A percentile compares a stretch with the other conserved stretches of the same genome.
phyloP scores from a whole-genome alignment of 176 grass and related monocot species.

The Oryza officinalis region DNA sequence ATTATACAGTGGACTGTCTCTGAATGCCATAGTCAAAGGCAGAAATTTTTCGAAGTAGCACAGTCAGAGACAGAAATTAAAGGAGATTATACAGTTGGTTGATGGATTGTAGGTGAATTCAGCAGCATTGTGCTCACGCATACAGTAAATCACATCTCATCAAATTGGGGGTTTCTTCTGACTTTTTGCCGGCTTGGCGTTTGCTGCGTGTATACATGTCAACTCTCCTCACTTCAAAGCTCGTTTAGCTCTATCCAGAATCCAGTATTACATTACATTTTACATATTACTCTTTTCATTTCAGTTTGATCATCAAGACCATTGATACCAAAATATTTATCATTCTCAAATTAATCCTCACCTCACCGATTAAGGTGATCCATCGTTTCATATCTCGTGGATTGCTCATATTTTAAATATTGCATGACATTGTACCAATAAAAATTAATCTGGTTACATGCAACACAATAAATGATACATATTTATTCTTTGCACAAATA shows the following conservation, averaged over 20 bases:
- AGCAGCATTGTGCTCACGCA: background rate
- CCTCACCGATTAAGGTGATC: too few species aligned
- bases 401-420: too few species aligned
- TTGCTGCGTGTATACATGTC: background rate
- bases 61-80: too few species aligned
- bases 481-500: too few species aligned
- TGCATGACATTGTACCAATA: too few species aligned
- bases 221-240: background rate
- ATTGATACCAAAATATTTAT: too few species aligned
- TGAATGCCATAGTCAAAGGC: background rate
- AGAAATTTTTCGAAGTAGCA: background rate
- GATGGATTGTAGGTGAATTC: background rate
- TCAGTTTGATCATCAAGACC: too few species aligned
- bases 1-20: background rate
- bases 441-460: too few species aligned
- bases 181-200: background rate
- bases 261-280: background rate
- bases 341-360: too few species aligned
- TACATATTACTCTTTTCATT: too few species aligned
- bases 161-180: background rate
- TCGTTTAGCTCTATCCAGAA: background rate
- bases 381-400: too few species aligned
- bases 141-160: background rate
- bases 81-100: background rate
- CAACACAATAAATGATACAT: too few species aligned